These are phyloP conservation scores for Cyanodermella asteris DNA, from an alignment of 2,329 filamentous ascomycete species.

Conservation along the genomic window DNA sequence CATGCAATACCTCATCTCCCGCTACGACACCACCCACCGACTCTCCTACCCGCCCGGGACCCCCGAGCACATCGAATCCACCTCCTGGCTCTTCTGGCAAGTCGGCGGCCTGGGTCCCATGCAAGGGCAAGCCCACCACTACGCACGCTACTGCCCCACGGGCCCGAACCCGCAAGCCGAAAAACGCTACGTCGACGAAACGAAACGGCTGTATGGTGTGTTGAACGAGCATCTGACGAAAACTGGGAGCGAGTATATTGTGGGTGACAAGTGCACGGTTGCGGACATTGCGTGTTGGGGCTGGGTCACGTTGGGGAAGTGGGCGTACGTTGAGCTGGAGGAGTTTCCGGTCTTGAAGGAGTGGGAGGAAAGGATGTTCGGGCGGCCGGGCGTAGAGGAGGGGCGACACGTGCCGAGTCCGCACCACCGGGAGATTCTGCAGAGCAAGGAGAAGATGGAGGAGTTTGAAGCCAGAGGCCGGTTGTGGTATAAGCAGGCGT, in stretches of 20 bases:
- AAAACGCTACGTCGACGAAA: slow-evolving; percentile 64
- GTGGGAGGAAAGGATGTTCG: slow-evolving; percentile 52
- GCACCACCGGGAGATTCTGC: slow-evolving; percentile 37
- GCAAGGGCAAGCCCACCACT: slow-evolving; percentile 73
- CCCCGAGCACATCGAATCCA: too few relatives aligned
- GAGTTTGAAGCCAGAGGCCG: too few relatives aligned
- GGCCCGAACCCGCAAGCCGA: slow-evolving; percentile 64
- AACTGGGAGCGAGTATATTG: slow-evolving; percentile 34
- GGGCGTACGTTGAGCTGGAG: slow-evolving; percentile 44
- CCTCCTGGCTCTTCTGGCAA: too few relatives aligned
- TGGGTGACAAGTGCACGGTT: slow-evolving; percentile 47
- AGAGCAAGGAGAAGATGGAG: slow-evolving; percentile 20
- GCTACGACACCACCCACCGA: slow-evolving; percentile 18
- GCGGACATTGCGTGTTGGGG: slow-evolving; percentile 67
- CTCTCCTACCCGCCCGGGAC: too few relatives aligned
- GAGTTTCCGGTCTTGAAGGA: slow-evolving; percentile 56
- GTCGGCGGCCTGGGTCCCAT: too few relatives aligned
- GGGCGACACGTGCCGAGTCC: slow-evolving; percentile 49
- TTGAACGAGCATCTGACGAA: slow-evolving; percentile 13
- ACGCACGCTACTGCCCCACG: slow-evolving; percentile 65
- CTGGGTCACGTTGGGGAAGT: slow-evolving; percentile 42
- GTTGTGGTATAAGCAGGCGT: too few relatives aligned
- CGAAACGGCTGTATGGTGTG: slow-evolving; percentile 57
- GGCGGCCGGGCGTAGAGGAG: slow-evolving; percentile 50
- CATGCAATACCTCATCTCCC: slow-evolving; percentile 25